phyloP scores from a whole-genome alignment of 768 basidiomycete species.

The Rhizopogon sp. region DNA sequence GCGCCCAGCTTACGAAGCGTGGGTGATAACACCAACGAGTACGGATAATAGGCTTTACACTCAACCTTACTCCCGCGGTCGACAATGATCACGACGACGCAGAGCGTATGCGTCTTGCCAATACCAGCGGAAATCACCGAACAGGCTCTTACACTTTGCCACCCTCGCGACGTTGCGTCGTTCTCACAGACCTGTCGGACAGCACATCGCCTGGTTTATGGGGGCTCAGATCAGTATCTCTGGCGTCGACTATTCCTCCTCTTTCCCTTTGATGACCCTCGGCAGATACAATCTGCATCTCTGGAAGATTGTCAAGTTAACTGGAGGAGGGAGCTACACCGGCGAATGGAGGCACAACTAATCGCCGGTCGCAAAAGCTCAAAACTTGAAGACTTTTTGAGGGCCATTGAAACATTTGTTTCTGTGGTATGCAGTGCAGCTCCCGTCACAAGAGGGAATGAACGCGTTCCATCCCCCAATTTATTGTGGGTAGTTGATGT shows the following conservation, averaged over 20 bases:
- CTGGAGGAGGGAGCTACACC: conserved; percentile 35
- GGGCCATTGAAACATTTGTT: conserved; percentile 37
- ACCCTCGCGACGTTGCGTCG: conserved; percentile 52
- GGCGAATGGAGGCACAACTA: conserved; percentile 37
- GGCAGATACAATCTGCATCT: conserved; percentile 21
- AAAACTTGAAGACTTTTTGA: conserved; percentile 21
- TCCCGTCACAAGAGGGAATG: conserved; percentile 19
- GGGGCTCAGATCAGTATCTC: conserved; percentile 48
- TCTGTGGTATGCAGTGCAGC: conserved; percentile 33
- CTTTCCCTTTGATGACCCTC: conserved; percentile 63
- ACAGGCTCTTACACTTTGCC: conserved; percentile 49
- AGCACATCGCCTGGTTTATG: conserved; percentile 46
- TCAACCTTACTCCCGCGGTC: neutral
- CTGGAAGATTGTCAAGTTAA: conserved; percentile 13
- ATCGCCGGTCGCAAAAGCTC: conserved; percentile 16
- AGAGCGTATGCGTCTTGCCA: conserved; percentile 19
- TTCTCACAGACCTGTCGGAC: conserved; percentile 53
- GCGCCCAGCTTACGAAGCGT: too few relatives aligned
- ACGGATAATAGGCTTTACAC: too few relatives aligned
- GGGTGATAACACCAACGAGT: too few relatives aligned
- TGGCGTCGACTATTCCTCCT: conserved; percentile 64
- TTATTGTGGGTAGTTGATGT: conserved; percentile 42
- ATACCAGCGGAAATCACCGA: conserved; percentile 60
- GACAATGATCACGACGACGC: conserved; percentile 2
- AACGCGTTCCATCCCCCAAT: conserved; percentile 31